Percentiles rank a stretch among this genome's conserved stretches.
phyloP scores from a whole-genome alignment of 768 basidiomycete genomes.

The Podaxis rugospora region DNA sequence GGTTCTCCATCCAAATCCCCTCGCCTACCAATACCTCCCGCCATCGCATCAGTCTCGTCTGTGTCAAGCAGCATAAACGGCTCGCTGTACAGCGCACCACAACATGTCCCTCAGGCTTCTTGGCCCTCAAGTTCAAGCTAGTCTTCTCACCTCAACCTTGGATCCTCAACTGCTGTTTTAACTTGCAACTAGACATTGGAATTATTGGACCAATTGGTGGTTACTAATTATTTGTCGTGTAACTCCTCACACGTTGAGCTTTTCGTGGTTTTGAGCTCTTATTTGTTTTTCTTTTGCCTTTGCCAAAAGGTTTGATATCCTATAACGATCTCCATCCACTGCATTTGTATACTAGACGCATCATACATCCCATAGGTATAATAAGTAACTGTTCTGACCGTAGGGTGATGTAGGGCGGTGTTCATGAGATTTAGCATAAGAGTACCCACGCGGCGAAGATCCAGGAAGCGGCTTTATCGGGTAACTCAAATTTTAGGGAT shows the following conservation, averaged over 20 bases:
- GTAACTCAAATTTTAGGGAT: conserved; percentile 10
- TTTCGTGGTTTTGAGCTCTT: conserved; percentile 6
- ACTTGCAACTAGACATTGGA: conserved; percentile 7
- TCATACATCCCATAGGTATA: conserved; percentile 21
- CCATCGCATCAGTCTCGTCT: conserved; percentile 20
- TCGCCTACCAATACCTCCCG: conserved; percentile 25
- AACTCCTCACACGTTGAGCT: neutral
- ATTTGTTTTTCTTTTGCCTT: conserved; percentile 11
- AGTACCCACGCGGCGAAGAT: neutral
- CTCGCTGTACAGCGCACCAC: conserved; percentile 30
- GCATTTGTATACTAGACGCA: conserved; percentile 31
- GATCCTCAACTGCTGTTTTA: neutral
- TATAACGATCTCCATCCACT: conserved; percentile 21
- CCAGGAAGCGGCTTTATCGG: neutral
- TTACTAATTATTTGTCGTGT: conserved; percentile 12
- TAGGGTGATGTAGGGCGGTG: neutral
- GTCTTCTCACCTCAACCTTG: conserved; percentile 1
- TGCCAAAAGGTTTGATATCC: conserved; percentile 20
- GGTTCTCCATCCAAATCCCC: conserved; percentile 34
- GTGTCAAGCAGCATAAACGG: conserved; percentile 33
- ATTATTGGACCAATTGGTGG: neutral
- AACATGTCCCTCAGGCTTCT: conserved; percentile 26
- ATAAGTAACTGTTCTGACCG: neutral
- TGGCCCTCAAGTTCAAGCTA: conserved; percentile 20
- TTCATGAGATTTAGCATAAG: too few species aligned